A percentile compares a stretch with the other conserved stretches of the same genome.
Conservation (phyloP, 176 grass and related monocot species). For the Puccinellia tenuiflora region DNA sequence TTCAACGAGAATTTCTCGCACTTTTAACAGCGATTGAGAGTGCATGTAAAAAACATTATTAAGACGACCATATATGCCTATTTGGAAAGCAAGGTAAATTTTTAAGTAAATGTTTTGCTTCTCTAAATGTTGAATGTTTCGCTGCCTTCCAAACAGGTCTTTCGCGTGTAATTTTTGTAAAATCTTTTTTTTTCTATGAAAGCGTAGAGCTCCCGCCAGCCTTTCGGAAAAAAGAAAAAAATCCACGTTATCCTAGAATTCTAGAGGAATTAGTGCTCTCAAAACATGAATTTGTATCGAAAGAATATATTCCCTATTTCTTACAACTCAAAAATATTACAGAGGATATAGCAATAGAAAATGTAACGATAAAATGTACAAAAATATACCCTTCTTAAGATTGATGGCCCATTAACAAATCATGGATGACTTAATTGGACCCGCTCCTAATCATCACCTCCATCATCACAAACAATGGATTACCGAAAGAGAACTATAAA, state of each 20-base stretch:
- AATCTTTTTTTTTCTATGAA: too few relatives aligned
- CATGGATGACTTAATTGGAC: conserved; percentile 19
- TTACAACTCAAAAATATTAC: neutral
- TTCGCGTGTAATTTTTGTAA: too few relatives aligned
- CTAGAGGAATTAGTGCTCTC: neutral
- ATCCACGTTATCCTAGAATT: neutral
- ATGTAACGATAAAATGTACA: neutral
- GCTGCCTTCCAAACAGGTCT: neutral
- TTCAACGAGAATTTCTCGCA: neutral
- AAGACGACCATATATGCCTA: neutral
- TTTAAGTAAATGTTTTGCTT: neutral
- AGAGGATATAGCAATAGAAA: too few relatives aligned
- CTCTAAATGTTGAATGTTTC: neutral
- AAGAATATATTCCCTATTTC: neutral
- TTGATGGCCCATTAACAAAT: conserved; percentile 4
- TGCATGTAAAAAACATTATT: neutral
- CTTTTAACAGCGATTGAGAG: neutral
- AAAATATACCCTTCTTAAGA: neutral
- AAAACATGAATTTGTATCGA: neutral
- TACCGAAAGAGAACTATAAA: conserved; percentile 17
- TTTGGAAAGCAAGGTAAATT: neutral
- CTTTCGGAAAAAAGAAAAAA: too few relatives aligned
- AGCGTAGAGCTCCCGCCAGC: too few relatives aligned
- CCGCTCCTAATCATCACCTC: conserved; percentile 24
- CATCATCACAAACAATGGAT: conserved; percentile 38